These are phyloP conservation scores for Cutaneotrichosporon sp. DNA, from an alignment of 1,284 basidiomycete genomes.

Conservation along the genomic window DNA sequence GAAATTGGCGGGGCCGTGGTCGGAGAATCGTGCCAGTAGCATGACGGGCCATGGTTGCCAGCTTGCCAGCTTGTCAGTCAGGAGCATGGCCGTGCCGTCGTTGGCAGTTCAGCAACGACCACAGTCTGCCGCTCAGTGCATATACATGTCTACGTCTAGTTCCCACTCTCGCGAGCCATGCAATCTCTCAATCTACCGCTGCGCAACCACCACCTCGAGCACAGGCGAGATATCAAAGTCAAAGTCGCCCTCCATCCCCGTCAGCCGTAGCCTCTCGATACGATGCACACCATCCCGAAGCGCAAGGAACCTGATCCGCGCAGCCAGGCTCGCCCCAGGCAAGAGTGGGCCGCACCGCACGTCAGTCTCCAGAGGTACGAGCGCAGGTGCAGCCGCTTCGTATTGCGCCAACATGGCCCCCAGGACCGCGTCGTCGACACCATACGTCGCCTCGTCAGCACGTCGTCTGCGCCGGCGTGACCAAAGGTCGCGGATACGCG, in stretches of 20 bases:
- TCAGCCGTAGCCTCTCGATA: conserved; percentile 69
- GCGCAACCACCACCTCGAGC: conserved; percentile 23
- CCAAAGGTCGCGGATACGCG: conserved; percentile 31
- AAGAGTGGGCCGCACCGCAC: conserved; percentile 76
- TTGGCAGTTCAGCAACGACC: too few relatives aligned
- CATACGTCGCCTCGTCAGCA: conserved; percentile 28
- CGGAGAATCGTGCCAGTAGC: too few relatives aligned
- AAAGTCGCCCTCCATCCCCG: conserved; percentile 70
- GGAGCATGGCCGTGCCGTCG: too few relatives aligned
- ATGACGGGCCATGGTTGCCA: too few relatives aligned
- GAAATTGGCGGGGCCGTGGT: too few relatives aligned
- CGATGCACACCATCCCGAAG: conserved; percentile 74
- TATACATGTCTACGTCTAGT: too few relatives aligned
- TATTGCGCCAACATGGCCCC: conserved; percentile 32
- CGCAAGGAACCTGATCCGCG: conserved; percentile 81
- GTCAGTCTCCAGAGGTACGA: conserved; percentile 75
- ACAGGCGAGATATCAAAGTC: conserved; percentile 57
- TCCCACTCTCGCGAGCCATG: too few relatives aligned
- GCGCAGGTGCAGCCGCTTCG: conserved; percentile 54
- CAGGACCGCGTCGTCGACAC: conserved; percentile 39
- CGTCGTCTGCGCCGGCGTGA: conserved; percentile 23
- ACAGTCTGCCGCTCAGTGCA: too few relatives aligned
- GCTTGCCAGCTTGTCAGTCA: too few relatives aligned
- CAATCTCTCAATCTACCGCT: neutral
- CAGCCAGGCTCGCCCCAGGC: conserved; percentile 76